Evolutionary conservation across 2,329 filamentous ascomycete species (phyloP), one percentile per base, ranked within the genome.

Genomic region (Elsinoe perseae): DNA sequence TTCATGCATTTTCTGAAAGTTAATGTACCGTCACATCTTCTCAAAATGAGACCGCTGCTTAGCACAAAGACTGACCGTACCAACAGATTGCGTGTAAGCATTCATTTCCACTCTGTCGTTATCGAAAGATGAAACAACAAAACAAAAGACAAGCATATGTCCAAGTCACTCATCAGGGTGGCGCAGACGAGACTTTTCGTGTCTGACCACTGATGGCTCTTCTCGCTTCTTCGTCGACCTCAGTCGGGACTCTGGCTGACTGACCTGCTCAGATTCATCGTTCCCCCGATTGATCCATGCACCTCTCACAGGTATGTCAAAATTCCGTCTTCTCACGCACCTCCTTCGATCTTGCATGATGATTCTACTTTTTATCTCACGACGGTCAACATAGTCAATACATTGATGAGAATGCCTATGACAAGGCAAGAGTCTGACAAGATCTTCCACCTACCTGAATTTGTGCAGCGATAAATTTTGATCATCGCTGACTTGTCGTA

Each of bases 341-440:
- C 28, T 30, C 30, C 36, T 10, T 16, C 12, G 27, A 28, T 52
- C 44, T 64, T 57, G 46, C 32, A 69, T 65, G 68, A 70, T 70
- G 66, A 70, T 60, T 62, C 61, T 64, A 62, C 62, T 65, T 50
- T 50, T 28, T 23, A 36, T 68, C 64, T 70, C 69, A 71, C 69
- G 69, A 71, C 69, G 69, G 69, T 71, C 69, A 66, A 69, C 69
- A 68, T 70, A 71, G 68, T 67, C 64, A 64, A 62, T 63, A 67
- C 66, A 65, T 68, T 70, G 69, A 69, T 69, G 69, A 71, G 62
- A 70, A 64, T 63, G 67, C 64, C 64, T 62, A 60, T 70, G 68
- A 70, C 68, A 63, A 59, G 68, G 65, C 66, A 48, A 16, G 28
- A 36, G 23, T 56, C 53, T 56, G 53, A 56, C 42, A 46, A 44